These are phyloP conservation scores for Capsicum baccatum DNA, from an alignment of 257 asterid species.

Conservation along the genomic window DNA sequence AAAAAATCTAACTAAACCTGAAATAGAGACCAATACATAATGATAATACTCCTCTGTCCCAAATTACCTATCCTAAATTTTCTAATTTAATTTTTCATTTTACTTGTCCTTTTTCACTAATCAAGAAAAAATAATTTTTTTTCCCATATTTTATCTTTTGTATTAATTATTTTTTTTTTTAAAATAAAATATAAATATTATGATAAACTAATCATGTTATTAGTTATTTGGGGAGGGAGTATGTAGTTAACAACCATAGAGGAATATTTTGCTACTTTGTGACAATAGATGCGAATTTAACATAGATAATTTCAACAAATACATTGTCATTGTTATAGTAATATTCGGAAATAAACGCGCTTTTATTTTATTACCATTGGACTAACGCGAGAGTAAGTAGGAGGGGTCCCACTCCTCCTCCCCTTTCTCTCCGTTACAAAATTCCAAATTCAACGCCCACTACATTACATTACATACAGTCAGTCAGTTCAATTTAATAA, in stretches of 20 bases:
- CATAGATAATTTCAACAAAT: neutral
- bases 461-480: neutral
- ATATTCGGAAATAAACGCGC: neutral
- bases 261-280: neutral
- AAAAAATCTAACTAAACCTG: no score
- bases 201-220: no score
- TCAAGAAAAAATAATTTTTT: no score
- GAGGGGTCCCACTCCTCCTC: neutral
- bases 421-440: neutral
- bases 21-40: neutral
- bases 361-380: neutral
- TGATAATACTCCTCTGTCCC: no score
- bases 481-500: neutral
- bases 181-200: no score
- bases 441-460: conserved; percentile 5
- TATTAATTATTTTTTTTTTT: no score
- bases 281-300: neutral
- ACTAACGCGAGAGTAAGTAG: neutral
- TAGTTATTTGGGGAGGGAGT: no score
- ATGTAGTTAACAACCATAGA: neutral
- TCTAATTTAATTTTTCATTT: no score
- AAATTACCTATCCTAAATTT: no score
- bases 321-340: neutral
- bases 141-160: no score
- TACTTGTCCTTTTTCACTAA: no score